A percentile compares a stretch with the other conserved stretches of the same genome.
Conservation (phyloP, 345 rosid genomes). For the Euphorbia pulcherrima region DNA sequence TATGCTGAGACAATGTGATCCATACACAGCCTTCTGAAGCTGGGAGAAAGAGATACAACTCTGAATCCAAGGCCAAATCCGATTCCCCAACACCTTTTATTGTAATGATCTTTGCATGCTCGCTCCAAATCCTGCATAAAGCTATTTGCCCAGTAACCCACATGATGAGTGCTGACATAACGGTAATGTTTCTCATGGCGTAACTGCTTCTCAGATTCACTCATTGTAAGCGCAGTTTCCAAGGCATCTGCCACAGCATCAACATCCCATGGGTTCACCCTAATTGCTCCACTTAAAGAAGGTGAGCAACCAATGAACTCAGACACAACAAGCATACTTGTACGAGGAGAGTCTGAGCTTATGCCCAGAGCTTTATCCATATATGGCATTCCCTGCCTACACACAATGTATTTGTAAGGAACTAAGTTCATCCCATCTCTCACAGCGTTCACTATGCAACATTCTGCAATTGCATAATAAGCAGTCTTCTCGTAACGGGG, state of each 20-base stretch:
- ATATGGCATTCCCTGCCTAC: constrained; percentile 66
- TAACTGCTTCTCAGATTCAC: constrained; percentile 57
- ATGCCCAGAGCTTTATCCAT: constrained; percentile 54
- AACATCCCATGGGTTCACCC: constrained; percentile 80
- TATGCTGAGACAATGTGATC: constrained; percentile 62
- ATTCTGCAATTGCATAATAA: constrained; percentile 71
- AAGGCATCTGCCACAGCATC: constrained; percentile 75
- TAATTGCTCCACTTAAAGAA: constrained; percentile 75
- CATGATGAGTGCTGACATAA: constrained; percentile 67
- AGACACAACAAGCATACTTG: constrained; percentile 79
- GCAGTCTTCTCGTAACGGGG: constrained; percentile 78
- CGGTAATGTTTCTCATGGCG: constrained; percentile 78
- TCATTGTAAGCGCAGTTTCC: constrained; percentile 46
- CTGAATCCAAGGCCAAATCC: constrained; percentile 71
- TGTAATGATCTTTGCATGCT: constrained; percentile 67
- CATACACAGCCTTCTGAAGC: constrained; percentile 54
- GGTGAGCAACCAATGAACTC: constrained; percentile 86
- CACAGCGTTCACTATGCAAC: constrained; percentile 77
- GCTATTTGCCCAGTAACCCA: constrained; percentile 75
- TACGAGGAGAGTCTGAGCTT: constrained; percentile 38
- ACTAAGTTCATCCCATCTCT: constrained; percentile 88
- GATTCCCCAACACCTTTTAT: constrained; percentile 73
- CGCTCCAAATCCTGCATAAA: constrained; percentile 67
- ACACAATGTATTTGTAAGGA: constrained; percentile 67
- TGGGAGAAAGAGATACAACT: constrained; percentile 65